A percentile compares a stretch with the other conserved stretches of the same genome.
These are phyloP conservation scores for Eucalyptus erythrocorys DNA, from an alignment of 345 rosid genomes.

Conservation along the genomic window DNA sequence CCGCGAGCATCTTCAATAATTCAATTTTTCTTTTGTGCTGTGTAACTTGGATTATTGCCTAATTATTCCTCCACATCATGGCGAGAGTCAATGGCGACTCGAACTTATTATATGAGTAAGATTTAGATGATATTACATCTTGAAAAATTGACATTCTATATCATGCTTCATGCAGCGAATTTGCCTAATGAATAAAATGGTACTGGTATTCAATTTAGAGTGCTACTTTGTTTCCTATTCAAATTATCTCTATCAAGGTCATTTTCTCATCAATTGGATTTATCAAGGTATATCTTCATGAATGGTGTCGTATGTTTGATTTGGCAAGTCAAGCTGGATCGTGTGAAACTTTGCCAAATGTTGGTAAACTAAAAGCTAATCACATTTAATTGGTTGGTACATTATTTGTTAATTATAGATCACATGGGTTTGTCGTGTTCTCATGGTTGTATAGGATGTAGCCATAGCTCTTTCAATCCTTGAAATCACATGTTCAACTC, in stretches of 20 bases:
- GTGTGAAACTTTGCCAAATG: neutral
- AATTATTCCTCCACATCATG: neutral
- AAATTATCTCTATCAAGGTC: neutral
- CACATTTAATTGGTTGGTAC: neutral
- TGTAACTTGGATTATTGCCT: neutral
- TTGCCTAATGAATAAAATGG: neutral
- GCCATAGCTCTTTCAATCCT: neutral
- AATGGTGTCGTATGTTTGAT: neutral
- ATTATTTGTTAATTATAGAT: neutral
- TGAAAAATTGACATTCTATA: neutral
- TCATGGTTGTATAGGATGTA: neutral
- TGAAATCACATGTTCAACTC: neutral
- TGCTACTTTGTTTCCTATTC: neutral
- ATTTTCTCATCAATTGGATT: neutral
- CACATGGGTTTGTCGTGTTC: neutral
- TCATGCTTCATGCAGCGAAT: neutral
- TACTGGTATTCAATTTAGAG: neutral
- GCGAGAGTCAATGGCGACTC: neutral
- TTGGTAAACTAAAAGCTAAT: neutral
- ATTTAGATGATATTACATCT: neutral
- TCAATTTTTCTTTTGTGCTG: neutral
- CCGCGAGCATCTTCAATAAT: neutral
- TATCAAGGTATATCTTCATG: neutral
- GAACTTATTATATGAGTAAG: neutral
- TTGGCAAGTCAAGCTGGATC: neutral